These are phyloP conservation scores for Lablab purpureus DNA, from an alignment of 306 rosid genomes.

Conservation along the genomic window DNA sequence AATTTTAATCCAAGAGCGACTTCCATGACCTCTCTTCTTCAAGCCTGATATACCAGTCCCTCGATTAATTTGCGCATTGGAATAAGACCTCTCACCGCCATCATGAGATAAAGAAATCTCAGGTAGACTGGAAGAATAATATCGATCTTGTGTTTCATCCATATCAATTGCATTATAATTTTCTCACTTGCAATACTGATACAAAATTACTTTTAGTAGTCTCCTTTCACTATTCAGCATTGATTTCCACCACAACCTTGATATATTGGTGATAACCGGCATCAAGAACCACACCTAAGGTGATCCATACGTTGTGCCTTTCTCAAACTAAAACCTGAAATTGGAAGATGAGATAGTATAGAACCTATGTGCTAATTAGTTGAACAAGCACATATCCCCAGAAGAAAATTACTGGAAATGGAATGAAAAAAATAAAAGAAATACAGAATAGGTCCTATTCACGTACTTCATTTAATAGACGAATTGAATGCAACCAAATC, in stretches of 20 bases:
- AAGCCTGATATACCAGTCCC: slow-evolving; percentile 58
- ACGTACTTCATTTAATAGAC: background rate
- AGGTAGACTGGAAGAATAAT: slow-evolving; percentile 46
- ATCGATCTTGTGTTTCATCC: slow-evolving; percentile 56
- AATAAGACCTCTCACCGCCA: slow-evolving; percentile 40
- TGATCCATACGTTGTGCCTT: slow-evolving; percentile 29
- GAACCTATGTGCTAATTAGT: slow-evolving; percentile 14
- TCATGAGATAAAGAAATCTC: slow-evolving; percentile 49
- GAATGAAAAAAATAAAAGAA: too few relatives aligned
- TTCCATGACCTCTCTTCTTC: slow-evolving; percentile 94
- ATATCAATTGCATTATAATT: slow-evolving; percentile 53
- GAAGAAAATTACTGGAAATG: background rate
- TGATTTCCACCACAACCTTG: slow-evolving; percentile 39
- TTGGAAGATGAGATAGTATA: slow-evolving; percentile 22
- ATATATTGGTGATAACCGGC: slow-evolving; percentile 9
- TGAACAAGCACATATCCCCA: background rate
- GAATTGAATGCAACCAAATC: background rate
- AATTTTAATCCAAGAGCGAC: slow-evolving; percentile 95
- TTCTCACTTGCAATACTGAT: slow-evolving; percentile 37
- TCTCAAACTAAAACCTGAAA: slow-evolving; percentile 40
- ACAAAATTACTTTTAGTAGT: slow-evolving; percentile 19
- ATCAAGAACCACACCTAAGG: slow-evolving; percentile 8
- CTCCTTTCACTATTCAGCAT: slow-evolving; percentile 18
- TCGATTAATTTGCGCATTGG: slow-evolving; percentile 50
- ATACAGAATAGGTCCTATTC: background rate